Evolutionary conservation across 305 asterid species (phyloP).

Genomic region (Striga hermonthica): DNA sequence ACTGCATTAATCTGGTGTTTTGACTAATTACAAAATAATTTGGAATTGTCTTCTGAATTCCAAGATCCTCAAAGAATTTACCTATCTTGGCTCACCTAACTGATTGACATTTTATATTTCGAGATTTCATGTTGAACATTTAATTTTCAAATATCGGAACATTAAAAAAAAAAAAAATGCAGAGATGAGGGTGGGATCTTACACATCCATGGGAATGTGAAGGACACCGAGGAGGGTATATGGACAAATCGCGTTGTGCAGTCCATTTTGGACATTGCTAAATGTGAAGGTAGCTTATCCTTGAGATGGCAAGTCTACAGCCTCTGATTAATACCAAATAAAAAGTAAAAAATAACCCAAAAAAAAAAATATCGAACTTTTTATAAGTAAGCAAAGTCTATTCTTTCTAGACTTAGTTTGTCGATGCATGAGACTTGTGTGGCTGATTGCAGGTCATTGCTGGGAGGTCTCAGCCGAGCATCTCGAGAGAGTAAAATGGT

Average conservation of each 20-base stretch:
- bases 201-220: slow-evolving; percentile 86
- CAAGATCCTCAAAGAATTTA: slow-evolving; percentile 1
- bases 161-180: slow-evolving; percentile 30
- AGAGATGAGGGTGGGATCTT: slow-evolving; percentile 77
- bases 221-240: slow-evolving; percentile 65
- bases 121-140: neutral
- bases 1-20: neutral
- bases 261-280: slow-evolving; percentile 57
- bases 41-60: slow-evolving; percentile 8
- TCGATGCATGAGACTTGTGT: neutral
- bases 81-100: neutral
- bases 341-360: too few relatives aligned
- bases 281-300: slow-evolving; percentile 54
- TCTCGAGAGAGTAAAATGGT: slow-evolving; percentile 92
- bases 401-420: neutral
- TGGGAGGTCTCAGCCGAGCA: slow-evolving; percentile 78
- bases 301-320: neutral
- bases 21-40: neutral
- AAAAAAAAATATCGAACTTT: neutral
- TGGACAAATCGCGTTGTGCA: slow-evolving; percentile 58
- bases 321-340: too few relatives aligned
- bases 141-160: slow-evolving; percentile 16
- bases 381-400: neutral
- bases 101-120: neutral
- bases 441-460: slow-evolving; percentile 49